These are phyloP conservation scores for Porcisia deanei DNA, from an alignment of 208 protist species.

Conservation along the genomic window DNA sequence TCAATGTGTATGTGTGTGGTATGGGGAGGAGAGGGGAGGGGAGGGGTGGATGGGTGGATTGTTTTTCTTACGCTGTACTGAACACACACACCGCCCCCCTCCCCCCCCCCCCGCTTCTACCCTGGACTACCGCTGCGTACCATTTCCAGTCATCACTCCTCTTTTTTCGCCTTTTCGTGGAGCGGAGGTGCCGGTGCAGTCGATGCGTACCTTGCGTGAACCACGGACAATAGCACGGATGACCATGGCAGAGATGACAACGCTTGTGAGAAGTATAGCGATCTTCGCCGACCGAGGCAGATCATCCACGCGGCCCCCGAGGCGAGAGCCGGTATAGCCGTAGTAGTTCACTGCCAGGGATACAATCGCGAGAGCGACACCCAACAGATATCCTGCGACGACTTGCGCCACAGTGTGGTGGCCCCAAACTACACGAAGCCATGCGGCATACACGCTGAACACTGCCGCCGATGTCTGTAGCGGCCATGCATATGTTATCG, in stretches of 20 bases:
- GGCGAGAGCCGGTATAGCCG: constrained; percentile 23
- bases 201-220: neutral
- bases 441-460: constrained; percentile 43
- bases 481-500: constrained; percentile 3
- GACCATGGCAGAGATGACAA: constrained; percentile 14
- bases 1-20: no score
- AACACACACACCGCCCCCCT: neutral
- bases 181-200: no score
- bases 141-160: neutral
- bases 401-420: constrained; percentile 63
- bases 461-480: constrained; percentile 27
- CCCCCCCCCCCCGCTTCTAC: neutral
- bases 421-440: constrained; percentile 38
- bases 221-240: constrained; percentile 25
- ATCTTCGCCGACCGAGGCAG: constrained; percentile 29
- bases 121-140: neutral
- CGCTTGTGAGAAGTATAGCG: constrained; percentile 12
- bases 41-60: neutral
- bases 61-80: neutral
- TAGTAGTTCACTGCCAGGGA: constrained; percentile 38
- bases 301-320: constrained; percentile 48
- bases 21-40: neutral
- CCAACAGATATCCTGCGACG: constrained; percentile 41
- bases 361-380: constrained; percentile 13
- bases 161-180: neutral